Base-by-base conservation (phyloP, 352 stramenopile genomes). In the Discostella stelligera region DNA sequence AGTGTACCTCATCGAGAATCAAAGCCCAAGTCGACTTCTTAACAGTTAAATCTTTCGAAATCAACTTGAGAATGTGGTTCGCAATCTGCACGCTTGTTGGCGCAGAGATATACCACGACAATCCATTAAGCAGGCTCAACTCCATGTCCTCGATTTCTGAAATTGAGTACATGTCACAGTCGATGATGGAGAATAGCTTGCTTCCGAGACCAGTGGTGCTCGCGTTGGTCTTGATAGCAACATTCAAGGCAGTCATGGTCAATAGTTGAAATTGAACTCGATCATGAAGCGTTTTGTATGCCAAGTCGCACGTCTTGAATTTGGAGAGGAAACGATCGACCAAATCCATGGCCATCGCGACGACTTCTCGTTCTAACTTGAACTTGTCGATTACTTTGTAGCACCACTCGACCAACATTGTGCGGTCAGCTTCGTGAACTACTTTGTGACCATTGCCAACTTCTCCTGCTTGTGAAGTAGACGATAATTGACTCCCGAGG, bases 101-200 rank as follows among this genome's bases (percentile, higher is more conserved):
- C 23, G 62, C 49, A 67, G 73, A 80, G 0, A 90, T 10, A 14
- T 52, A 67, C 81, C 79, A 91, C n/a, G 73, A 39, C 14, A 91
- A 39, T 10, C 58, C 56, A 3, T 62, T 20, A 14, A 91, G 41
- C 32, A 91, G 71, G 11, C 60, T 61, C 30, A 64, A 2, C 59
- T 91, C 86, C 50, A 82, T 88, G 3, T 41, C 58, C 53, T 82
- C 78, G 49, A 91, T 82, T 13, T 86, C 60, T 53, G 71, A 50
- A 10, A 59, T 64, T 14, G 66, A 74, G 63, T 88, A 89, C 18
- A 66, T 30, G 39, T 82, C 79, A 27, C 66, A 56, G 58, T 75
- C 87, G 0, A 87, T 66, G 9, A 73, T 44, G 10, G 62, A 44
- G 37, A 44, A 44, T n/a, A 90, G 68, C n/a, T 84, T 55, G 11